A percentile compares a stretch with the other conserved stretches of the same genome.
Evolutionary conservation across 2,329 filamentous ascomycete genomes (phyloP).

Genomic region (Cladosporium sp.): DNA sequence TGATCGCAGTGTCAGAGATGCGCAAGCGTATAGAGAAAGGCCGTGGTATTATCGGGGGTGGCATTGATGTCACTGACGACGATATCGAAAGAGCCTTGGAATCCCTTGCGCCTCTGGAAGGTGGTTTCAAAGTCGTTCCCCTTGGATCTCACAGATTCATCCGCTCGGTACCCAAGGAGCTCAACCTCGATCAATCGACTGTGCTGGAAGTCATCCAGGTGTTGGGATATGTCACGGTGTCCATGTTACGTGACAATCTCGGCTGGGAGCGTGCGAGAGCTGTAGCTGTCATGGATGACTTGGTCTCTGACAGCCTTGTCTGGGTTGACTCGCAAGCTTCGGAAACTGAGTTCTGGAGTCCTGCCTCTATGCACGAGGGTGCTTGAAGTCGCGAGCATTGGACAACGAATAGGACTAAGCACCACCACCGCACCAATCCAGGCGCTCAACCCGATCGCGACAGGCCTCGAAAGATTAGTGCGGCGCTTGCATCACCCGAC

Average conservation of each 20-base stretch:
- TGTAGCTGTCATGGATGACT: conserved; percentile 83
- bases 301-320: conserved; percentile 80
- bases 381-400: too few relatives aligned
- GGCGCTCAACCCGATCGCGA: too few relatives aligned
- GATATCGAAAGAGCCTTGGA: conserved; percentile 86
- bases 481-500: too few relatives aligned
- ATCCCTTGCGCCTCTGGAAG: conserved; percentile 78
- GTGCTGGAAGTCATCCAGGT: conserved; percentile 89
- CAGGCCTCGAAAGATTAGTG: too few relatives aligned
- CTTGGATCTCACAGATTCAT: conserved; percentile 85
- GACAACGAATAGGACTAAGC: too few relatives aligned
- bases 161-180: conserved; percentile 85
- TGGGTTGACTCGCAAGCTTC: conserved; percentile 85
- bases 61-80: conserved; percentile 77
- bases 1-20: conserved; percentile 80
- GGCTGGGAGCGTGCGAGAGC: conserved; percentile 78
- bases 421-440: too few relatives aligned
- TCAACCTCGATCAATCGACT: conserved; percentile 88
- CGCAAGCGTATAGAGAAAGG: conserved; percentile 66
- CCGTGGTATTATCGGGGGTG: conserved; percentile 68
- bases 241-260: conserved; percentile 82
- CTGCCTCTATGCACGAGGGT: conserved; percentile 57
- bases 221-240: conserved; percentile 80
- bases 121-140: conserved; percentile 75
- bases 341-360: conserved; percentile 93